Conservation (phyloP, 2,329 filamentous ascomycete genomes). For the Diaporthe capsici region DNA sequence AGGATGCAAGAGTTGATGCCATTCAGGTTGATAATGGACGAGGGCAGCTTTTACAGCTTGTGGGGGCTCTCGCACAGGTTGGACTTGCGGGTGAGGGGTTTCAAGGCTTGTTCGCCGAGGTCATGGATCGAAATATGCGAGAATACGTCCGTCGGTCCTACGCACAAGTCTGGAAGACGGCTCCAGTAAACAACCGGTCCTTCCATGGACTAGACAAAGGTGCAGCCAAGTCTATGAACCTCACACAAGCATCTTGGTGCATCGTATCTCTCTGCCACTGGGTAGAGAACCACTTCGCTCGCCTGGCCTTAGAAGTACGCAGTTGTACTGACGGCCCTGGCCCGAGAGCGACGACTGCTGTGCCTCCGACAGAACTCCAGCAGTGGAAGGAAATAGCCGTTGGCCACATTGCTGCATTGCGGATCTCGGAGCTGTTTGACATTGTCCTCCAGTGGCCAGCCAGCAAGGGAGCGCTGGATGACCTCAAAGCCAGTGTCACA, state of each 20-base stretch:
- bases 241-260: conserved; percentile 64
- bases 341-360: conserved; percentile 50
- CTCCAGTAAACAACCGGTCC: conserved; percentile 44
- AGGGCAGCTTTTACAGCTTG: conserved; percentile 67
- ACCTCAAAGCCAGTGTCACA: conserved; percentile 79
- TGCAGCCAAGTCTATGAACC: conserved; percentile 44
- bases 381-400: conserved; percentile 81
- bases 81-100: conserved; percentile 79
- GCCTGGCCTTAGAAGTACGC: conserved; percentile 74
- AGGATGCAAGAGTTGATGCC: background rate
- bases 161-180: conserved; percentile 71
- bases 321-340: conserved; percentile 56
- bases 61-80: conserved; percentile 73
- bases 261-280: conserved; percentile 74
- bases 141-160: conserved; percentile 74
- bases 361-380: conserved; percentile 71
- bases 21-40: conserved; percentile 55
- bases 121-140: conserved; percentile 77
- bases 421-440: conserved; percentile 82
- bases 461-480: conserved; percentile 79
- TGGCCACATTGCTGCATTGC: conserved; percentile 75
- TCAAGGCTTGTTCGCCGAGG: conserved; percentile 79
- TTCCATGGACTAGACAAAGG: conserved; percentile 37
- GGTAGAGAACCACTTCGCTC: conserved; percentile 77
- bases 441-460: conserved; percentile 83